Evolutionary conservation across 2,329 filamentous ascomycete genomes (phyloP).

Genomic region (Colletotrichum lentis): DNA sequence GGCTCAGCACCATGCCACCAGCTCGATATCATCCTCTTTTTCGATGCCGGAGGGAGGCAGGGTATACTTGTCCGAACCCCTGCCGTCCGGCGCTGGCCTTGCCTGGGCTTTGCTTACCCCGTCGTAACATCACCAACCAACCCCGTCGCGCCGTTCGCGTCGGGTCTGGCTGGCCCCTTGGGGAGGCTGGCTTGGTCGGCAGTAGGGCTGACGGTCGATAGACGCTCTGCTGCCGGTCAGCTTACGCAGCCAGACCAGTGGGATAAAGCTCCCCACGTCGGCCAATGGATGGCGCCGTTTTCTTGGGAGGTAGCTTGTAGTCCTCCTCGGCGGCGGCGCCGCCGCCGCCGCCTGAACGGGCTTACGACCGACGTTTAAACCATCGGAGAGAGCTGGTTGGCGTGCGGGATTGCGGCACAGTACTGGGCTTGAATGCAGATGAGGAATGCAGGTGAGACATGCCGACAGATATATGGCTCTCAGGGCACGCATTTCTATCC

Average conservation of each 20-base stretch:
- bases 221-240: conserved; percentile 1
- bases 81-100: not conserved
- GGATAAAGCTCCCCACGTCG: not conserved
- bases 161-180: not conserved
- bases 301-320: too few relatives aligned
- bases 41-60: not conserved
- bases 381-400: not conserved
- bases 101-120: not conserved
- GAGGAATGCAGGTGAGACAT: not conserved
- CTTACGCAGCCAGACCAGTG: not conserved
- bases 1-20: too few relatives aligned
- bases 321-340: not conserved
- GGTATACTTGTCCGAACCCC: not conserved
- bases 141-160: not conserved
- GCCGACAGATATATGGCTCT: not conserved
- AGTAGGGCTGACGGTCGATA: not conserved
- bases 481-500: not conserved
- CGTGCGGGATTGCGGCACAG: not conserved
- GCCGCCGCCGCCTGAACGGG: not conserved
- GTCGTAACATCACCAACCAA: not conserved
- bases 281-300: conserved; percentile 2
- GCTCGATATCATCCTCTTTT: too few relatives aligned
- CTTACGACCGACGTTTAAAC: not conserved
- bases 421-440: not conserved
- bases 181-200: not conserved